Base-by-base conservation (phyloP, 768 basidiomycete species). In the Saitozyma sp. region DNA sequence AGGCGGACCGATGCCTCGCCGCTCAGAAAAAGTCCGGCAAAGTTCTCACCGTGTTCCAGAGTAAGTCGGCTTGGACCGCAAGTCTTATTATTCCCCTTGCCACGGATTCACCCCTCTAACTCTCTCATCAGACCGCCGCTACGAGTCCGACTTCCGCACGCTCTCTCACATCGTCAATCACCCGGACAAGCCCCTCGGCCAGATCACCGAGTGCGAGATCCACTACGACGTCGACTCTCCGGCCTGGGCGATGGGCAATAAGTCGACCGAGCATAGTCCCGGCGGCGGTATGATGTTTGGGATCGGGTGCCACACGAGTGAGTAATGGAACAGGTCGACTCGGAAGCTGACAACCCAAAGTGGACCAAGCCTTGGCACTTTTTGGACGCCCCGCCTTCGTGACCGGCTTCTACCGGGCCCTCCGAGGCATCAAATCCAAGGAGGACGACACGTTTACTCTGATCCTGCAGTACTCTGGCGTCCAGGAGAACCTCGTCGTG, bases 81-180 rank as follows among this genome's bases (percentile, higher is more conserved):
- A n/a, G n/a, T n/a, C n/a, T n/a, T n/a, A n/a, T n/a, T n/a, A n/a
- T n/a, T n/a, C n/a, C n/a, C n/a, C n/a, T n/a, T n/a, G n/a, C n/a
- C 16, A 16, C 43, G 16, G 9, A 45, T 16, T 45, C 16, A 45
- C 10, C 13, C n/a, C n/a, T n/a, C n/a, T n/a, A n/a, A n/a, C n/a
- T n/a, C n/a, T n/a, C 16, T 9, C 11, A 7, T 19, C 17, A 64
- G 63, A 54, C 46, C 61, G 71, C 19, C 65, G 71, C 46, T 73
- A 69, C 59, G 71, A 73, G 48, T 61, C 64, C 20, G 64, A 65
- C 46, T 71, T 66, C 45, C 55, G 64, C 37, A 67, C 70, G 16
- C 59, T 68, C 53, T 40, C 65, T 52, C 58, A 63, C 14, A 39
- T 73, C 55, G 19, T 73, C n/a, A 46, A 66, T 13, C 45, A 50